Evolutionary conservation across 1,284 basidiomycete genomes (phyloP).

Genomic region (Wolfiporia cocos): DNA sequence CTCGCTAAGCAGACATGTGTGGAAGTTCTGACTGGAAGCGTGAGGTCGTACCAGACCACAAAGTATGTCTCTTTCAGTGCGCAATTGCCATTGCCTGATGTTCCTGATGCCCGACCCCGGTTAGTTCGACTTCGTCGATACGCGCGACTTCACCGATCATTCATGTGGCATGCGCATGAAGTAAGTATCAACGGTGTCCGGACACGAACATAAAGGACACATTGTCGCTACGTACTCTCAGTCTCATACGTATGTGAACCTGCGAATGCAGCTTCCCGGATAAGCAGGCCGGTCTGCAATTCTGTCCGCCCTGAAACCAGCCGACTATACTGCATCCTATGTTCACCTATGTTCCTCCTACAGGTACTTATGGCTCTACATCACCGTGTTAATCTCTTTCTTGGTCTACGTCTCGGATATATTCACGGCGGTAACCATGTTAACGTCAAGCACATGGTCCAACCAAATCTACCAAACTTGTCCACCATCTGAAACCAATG

Average conservation of each 20-base stretch:
- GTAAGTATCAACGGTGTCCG: constrained; percentile 39
- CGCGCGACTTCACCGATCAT: constrained; percentile 86
- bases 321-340: too few species aligned
- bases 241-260: too few species aligned
- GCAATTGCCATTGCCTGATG: too few species aligned
- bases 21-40: constrained; percentile 88
- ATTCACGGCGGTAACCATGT: constrained; percentile 95
- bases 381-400: constrained; percentile 91
- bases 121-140: constrained; percentile 97
- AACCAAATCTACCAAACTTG: constrained; percentile 85
- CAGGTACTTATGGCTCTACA: constrained; percentile 89
- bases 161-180: constrained; percentile 82
- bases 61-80: constrained; percentile 60
- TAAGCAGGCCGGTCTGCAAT: too few species aligned
- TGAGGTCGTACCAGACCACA: constrained; percentile 96
- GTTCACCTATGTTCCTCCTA: too few species aligned
- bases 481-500: constrained; percentile 37
- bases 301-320: neutral
- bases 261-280: too few species aligned
- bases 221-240: neutral
- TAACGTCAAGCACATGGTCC: constrained; percentile 88
- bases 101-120: too few species aligned
- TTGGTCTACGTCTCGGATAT: constrained; percentile 97
- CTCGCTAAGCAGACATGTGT: constrained; percentile 48
- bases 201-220: neutral